Conservation (phyloP, 352 stramenopile genomes). For the Globisporangium heterothallicum region DNA sequence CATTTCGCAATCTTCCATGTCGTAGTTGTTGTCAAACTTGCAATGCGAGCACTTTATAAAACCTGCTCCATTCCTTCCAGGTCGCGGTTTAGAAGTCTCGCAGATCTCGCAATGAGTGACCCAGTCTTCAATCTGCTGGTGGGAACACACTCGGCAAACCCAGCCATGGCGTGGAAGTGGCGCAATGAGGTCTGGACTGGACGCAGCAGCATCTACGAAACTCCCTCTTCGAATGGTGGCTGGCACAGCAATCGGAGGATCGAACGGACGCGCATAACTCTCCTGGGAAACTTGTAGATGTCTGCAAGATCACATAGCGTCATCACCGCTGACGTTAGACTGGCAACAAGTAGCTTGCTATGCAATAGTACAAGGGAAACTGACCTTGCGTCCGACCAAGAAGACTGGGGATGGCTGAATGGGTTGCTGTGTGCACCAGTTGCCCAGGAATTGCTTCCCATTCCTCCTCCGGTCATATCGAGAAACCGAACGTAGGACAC, state of each 20-base stretch:
- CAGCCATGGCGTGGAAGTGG: constrained; percentile 38
- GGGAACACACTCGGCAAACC: constrained; percentile 62
- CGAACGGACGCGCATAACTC: constrained; percentile 13
- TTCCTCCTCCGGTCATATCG: constrained; percentile 33
- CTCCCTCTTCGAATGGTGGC: constrained; percentile 16
- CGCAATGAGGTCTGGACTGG: constrained; percentile 22
- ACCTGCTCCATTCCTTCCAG: constrained; percentile 32
- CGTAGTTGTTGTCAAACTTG: constrained; percentile 77
- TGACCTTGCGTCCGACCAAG: background rate
- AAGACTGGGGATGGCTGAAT: background rate
- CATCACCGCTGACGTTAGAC: background rate
- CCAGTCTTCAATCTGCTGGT: constrained; percentile 68
- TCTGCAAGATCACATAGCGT: background rate
- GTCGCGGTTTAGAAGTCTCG: constrained; percentile 55
- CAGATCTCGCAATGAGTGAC: constrained; percentile 68
- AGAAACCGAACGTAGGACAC: constrained; percentile 57
- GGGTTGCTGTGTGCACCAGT: constrained; percentile 8
- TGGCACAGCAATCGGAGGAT: constrained; percentile 30
- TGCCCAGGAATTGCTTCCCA: constrained; percentile 12
- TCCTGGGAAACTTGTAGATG: constrained; percentile 11
- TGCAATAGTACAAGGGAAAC: background rate
- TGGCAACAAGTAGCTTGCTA: too few relatives aligned
- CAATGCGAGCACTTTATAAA: constrained; percentile 62
- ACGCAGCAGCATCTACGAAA: constrained; percentile 28
- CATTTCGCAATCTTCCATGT: constrained; percentile 64